Conservation (phyloP, 148 eudicot species). For the Amaranthus palmeri region DNA sequence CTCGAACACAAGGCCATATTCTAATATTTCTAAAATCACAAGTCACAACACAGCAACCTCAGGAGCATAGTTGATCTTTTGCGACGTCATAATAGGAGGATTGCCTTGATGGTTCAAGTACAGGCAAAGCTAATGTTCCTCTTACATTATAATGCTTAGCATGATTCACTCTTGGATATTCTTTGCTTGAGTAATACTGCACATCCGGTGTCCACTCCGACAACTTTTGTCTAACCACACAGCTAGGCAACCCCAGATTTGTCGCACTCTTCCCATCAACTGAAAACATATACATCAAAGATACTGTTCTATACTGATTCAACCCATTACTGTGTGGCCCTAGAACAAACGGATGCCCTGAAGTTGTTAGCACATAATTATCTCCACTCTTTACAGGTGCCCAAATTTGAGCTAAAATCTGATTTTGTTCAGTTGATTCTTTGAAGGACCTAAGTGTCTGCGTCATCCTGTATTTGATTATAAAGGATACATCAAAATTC, state of each 20-base stretch:
- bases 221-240: slow-evolving; percentile 75
- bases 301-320: slow-evolving; percentile 74
- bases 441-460: slow-evolving; percentile 72
- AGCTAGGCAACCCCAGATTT: slow-evolving; percentile 82
- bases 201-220: slow-evolving; percentile 97
- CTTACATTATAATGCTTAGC: slow-evolving; percentile 71
- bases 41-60: slow-evolving; percentile 36
- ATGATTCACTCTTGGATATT: slow-evolving; percentile 60
- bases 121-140: slow-evolving; percentile 86
- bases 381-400: slow-evolving; percentile 72
- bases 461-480: slow-evolving; percentile 78
- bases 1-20: not conserved
- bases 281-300: slow-evolving; percentile 67
- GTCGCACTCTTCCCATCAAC: slow-evolving; percentile 58
- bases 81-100: slow-evolving; percentile 80
- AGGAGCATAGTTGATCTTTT: slow-evolving; percentile 79
- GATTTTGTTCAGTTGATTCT: slow-evolving; percentile 70
- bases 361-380: slow-evolving; percentile 75
- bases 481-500: slow-evolving; percentile 40
- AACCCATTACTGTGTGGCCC: slow-evolving; percentile 67
- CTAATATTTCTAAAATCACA: not conserved
- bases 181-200: slow-evolving; percentile 84
- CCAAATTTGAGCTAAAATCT: slow-evolving; percentile 92
- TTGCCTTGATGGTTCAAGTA: slow-evolving; percentile 71
- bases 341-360: slow-evolving; percentile 92